Percentiles rank a stretch among this genome's conserved stretches.
Evolutionary conservation across 352 stramenopile species (phyloP).

Genomic region (Globisporangium spiculum): DNA sequence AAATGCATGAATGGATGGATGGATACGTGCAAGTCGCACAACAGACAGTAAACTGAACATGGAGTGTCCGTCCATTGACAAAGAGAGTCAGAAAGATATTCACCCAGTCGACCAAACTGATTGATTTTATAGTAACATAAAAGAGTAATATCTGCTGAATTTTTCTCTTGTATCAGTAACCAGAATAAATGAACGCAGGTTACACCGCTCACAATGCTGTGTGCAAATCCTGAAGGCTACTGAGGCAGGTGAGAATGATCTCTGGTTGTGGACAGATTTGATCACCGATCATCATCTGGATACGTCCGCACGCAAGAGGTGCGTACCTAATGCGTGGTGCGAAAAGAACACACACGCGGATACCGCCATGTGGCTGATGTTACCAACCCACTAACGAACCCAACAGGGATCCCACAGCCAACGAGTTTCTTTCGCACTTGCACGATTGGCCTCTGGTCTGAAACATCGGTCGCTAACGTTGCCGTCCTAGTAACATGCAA

Average conservation of each 20-base stretch:
- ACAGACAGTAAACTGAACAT: neutral
- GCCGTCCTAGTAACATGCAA: neutral
- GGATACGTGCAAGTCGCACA: neutral
- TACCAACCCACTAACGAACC: neutral
- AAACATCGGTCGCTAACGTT: neutral
- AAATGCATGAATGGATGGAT: neutral
- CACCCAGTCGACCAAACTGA: neutral
- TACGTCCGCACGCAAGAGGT: neutral
- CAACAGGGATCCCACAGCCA: neutral
- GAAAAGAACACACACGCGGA: neutral
- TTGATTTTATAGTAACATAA: neutral
- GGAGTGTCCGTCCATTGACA: neutral
- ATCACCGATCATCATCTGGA: neutral
- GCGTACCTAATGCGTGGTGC: slow-evolving; percentile 4
- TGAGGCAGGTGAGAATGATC: neutral
- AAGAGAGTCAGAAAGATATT: neutral
- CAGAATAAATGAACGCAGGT: too few relatives aligned
- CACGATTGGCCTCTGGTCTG: neutral
- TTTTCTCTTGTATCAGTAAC: neutral
- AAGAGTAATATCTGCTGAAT: neutral
- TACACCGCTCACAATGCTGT: too few relatives aligned
- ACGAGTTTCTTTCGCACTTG: neutral
- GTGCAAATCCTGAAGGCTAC: neutral
- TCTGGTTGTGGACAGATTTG: neutral
- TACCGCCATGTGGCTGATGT: neutral